Percentiles rank a stretch among this genome's conserved stretches.
Evolutionary conservation across 2,329 filamentous ascomycete genomes (phyloP).

Genomic region (Phaeosphaeria sp.): DNA sequence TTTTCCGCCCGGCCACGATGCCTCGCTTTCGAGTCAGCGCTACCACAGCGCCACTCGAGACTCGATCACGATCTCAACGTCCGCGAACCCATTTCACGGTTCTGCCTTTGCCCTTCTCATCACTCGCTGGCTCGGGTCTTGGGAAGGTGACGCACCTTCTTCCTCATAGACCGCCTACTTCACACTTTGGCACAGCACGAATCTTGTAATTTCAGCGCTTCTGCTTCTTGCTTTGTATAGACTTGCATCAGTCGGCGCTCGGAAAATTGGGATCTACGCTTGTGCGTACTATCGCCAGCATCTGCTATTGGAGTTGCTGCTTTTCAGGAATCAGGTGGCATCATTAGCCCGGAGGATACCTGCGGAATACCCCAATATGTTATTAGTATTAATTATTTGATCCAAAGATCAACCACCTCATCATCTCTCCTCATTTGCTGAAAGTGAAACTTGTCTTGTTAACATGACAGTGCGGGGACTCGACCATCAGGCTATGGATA

Average conservation of each 20-base stretch:
- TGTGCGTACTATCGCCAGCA: slow-evolving; percentile 19
- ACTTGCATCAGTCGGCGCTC: slow-evolving; percentile 44
- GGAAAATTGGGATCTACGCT: slow-evolving; percentile 22
- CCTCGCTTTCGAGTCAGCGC: slow-evolving; percentile 20
- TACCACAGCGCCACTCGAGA: slow-evolving; percentile 22
- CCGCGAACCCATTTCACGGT: slow-evolving; percentile 11
- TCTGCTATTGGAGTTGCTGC: slow-evolving; percentile 29
- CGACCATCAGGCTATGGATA: background rate
- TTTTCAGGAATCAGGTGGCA: slow-evolving; percentile 24
- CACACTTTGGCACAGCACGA: slow-evolving; percentile 25
- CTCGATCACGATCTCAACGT: slow-evolving; percentile 11
- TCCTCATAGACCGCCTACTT: slow-evolving; percentile 36
- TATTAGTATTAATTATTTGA: slow-evolving; percentile 28
- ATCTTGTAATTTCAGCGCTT: slow-evolving; percentile 46
- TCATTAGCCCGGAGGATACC: slow-evolving; percentile 28
- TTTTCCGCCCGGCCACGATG: slow-evolving; percentile 15
- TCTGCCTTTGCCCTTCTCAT: slow-evolving; percentile 31
- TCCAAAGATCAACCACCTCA: slow-evolving; percentile 18
- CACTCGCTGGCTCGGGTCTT: slow-evolving; percentile 48
- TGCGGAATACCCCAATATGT: slow-evolving; percentile 25
- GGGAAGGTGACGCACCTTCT: slow-evolving; percentile 29
- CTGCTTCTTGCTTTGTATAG: slow-evolving; percentile 27
- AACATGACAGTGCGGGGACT: background rate
- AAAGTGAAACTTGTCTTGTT: slow-evolving; percentile 13
- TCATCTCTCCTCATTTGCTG: slow-evolving; percentile 1